Conservation (phyloP, 2,329 filamentous ascomycete genomes). For the Harringtonia lauricola region DNA sequence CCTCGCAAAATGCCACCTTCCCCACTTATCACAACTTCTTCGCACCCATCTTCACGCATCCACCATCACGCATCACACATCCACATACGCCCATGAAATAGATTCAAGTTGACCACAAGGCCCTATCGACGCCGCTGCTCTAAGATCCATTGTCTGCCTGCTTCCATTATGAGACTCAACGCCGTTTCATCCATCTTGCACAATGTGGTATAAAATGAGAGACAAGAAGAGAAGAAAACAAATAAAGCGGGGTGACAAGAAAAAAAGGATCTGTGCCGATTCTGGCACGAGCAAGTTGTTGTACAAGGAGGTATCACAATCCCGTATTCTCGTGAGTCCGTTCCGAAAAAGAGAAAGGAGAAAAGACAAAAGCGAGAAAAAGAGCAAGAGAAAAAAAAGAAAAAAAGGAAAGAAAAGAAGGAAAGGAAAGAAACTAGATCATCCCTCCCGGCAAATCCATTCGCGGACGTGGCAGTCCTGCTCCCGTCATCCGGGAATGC, state of each 20-base stretch:
- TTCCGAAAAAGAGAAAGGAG: neutral
- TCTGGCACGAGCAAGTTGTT: too few relatives aligned
- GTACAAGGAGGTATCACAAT: conserved; percentile 18
- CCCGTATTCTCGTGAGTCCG: conserved; percentile 3
- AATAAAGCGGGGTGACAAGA: conserved; percentile 4
- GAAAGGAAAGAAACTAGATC: conserved; percentile 14
- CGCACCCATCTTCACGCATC: too few relatives aligned
- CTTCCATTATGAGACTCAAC: neutral
- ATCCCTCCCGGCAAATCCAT: conserved; percentile 23
- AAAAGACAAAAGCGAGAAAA: neutral
- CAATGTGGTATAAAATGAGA: conserved; percentile 1
- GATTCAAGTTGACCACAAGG: too few relatives aligned
- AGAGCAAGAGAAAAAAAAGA: neutral
- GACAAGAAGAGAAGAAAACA: conserved; percentile 7
- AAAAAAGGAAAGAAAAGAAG: conserved; percentile 1
- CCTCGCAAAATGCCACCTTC: too few relatives aligned
- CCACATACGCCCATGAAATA: too few relatives aligned
- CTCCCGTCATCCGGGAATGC: conserved; percentile 8
- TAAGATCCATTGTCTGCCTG: neutral
- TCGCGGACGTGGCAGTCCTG: conserved; percentile 12
- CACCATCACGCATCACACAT: too few relatives aligned
- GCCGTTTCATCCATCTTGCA: neutral
- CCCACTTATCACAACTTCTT: too few relatives aligned
- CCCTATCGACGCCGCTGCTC: neutral
- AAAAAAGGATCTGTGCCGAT: too few relatives aligned